Evolutionary conservation across 2,329 filamentous ascomycete species (phyloP), one percentile per base, ranked within the genome.

Genomic region (Sclerotinia trifoliorum): DNA sequence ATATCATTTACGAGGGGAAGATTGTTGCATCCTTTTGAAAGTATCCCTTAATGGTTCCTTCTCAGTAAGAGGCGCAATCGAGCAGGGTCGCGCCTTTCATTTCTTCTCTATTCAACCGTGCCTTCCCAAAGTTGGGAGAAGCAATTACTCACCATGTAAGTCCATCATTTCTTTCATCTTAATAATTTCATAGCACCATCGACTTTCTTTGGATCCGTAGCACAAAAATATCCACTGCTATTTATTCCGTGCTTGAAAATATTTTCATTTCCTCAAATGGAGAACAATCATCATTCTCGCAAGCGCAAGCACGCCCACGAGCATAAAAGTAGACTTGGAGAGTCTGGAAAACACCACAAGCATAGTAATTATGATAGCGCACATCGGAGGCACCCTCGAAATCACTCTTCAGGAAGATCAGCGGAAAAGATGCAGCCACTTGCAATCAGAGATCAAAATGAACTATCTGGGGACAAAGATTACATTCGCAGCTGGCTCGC

Each of bases 401-500:
- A 19, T 29, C 29, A 24, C 48, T 64, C 39, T 11, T 17, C 11
- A 17, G 11, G 21, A 13, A 32, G 2, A n/a, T 29, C 13, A 1
- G 46, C 5, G 11, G 32, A 42, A 17, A 49, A 26, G 11, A 48
- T 29, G 6, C 51, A 49, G 17, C 49, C 35, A n/a, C 49, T 56
- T 26, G 32, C n/a, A 24, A 44, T 55, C 19, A 56, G 17, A 35
- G 21, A 56, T 24, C 49, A 56, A 46, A 56, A 48, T 29, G 44
- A 69, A 17, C 52, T 75, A 64, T 72, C 69, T 67, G 72, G 65
- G 21, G 69, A 74, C 48, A 60, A 70, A 49, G 66, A 74, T 35
- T 76, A 74, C 63, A 68, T 77, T 68, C 70, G 63, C 26, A 71
- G 61, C 65, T 77, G 75, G 75, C 73, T 77, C 65, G 71, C 68